These are phyloP conservation scores for Leccinum brunneo-olivaceum DNA, from an alignment of 1,284 basidiomycete species.

Conservation along the genomic window DNA sequence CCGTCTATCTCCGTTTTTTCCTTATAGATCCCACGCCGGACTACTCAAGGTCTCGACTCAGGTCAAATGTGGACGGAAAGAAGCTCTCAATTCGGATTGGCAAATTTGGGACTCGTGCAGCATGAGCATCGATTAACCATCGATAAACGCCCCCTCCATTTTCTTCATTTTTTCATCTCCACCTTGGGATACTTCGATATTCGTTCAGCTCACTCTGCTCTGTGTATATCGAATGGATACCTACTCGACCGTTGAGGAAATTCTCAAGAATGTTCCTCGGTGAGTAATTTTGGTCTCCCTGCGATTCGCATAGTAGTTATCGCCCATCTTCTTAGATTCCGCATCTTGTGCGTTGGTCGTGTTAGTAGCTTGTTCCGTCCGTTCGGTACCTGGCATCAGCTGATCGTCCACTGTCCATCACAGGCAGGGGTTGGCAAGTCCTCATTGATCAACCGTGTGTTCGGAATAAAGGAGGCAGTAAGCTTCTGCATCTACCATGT, in stretches of 20 bases:
- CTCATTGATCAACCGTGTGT: constrained; percentile 3
- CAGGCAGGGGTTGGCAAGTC: constrained; percentile 12
- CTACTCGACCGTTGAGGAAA: constrained; percentile 2
- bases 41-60: too few relatives aligned
- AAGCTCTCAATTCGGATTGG: neutral
- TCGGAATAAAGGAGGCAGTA: constrained; percentile 8
- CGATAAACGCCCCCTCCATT: neutral
- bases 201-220: neutral
- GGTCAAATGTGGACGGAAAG: neutral
- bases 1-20: too few relatives aligned
- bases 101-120: neutral
- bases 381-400: neutral
- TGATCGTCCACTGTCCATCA: neutral
- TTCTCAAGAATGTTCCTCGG: constrained; percentile 5
- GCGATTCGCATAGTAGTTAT: too few relatives aligned
- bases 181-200: neutral
- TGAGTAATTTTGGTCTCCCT: neutral
- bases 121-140: neutral
- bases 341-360: constrained; percentile 7
- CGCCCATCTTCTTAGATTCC: constrained; percentile 1
- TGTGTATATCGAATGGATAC: neutral
- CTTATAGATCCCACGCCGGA: too few relatives aligned
- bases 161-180: neutral
- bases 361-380: neutral
- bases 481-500: neutral